Conservation (phyloP, 2,329 filamentous ascomycete genomes). For the Claviceps fusiformis region DNA sequence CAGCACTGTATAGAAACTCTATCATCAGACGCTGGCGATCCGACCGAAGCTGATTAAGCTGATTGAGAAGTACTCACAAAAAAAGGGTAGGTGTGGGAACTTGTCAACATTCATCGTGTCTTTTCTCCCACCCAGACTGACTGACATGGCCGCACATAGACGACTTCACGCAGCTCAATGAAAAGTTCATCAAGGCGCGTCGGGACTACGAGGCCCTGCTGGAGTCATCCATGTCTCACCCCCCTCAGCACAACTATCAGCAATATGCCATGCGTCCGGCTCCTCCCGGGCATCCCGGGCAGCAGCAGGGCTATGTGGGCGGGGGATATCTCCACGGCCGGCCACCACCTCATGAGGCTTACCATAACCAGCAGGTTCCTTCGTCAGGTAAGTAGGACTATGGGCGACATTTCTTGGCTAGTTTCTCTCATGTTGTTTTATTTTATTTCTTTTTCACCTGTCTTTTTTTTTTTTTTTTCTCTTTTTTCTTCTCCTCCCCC, state of each 20-base stretch:
- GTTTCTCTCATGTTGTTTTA: too few species aligned
- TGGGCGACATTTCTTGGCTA: too few species aligned
- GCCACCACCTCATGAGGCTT: slow-evolving; percentile 41
- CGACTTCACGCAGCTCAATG: slow-evolving; percentile 95
- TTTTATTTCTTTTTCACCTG: too few species aligned
- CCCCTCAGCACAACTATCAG: slow-evolving; percentile 66
- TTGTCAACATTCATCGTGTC: too few species aligned
- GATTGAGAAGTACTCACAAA: slow-evolving; percentile 98
- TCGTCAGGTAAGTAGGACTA: slow-evolving; percentile 18
- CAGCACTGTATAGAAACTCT: slow-evolving; percentile 44
- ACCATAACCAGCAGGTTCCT: slow-evolving; percentile 52
- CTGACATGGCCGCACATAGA: slow-evolving; percentile 37
- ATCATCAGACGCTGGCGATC: slow-evolving; percentile 88
- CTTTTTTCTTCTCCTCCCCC: too few species aligned
- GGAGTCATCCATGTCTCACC: slow-evolving; percentile 91
- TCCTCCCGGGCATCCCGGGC: slow-evolving; percentile 31
- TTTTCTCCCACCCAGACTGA: too few species aligned
- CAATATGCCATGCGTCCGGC: slow-evolving; percentile 46
- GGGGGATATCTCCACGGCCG: slow-evolving; percentile 29
- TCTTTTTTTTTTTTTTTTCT: too few species aligned
- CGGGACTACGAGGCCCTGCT: slow-evolving; percentile 93
- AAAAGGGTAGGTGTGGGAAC: slow-evolving; percentile 82
- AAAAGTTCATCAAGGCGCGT: slow-evolving; percentile 98
- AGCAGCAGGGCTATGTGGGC: slow-evolving; percentile 33
- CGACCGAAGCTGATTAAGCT: slow-evolving; percentile 93